phyloP scores from a whole-genome alignment of 257 asterid species.

The Fraxinus cuspidata region DNA sequence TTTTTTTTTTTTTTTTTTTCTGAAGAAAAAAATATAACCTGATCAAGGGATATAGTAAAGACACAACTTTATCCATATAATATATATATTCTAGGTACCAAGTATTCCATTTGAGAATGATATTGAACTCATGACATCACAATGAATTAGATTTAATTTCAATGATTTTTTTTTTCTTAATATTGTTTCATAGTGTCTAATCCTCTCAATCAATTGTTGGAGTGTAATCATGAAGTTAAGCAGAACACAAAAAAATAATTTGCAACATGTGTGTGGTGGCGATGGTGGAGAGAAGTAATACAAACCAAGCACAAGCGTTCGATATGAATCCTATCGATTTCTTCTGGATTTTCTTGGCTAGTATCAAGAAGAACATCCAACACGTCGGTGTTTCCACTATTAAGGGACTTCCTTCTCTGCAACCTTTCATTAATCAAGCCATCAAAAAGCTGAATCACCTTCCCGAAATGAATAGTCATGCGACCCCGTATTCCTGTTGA shows the following conservation, averaged over 20 bases:
- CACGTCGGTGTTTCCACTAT: conserved; percentile 33
- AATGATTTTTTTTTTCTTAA: too few species aligned
- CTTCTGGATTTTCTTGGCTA: conserved; percentile 51
- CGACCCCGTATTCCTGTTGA: conserved; percentile 44
- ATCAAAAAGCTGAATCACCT: conserved; percentile 31
- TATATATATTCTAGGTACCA: too few species aligned
- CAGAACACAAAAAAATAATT: too few species aligned
- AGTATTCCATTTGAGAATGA: too few species aligned
- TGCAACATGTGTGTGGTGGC: not conserved
- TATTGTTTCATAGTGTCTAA: too few species aligned
- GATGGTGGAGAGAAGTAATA: not conserved
- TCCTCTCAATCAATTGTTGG: too few species aligned
- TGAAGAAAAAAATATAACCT: not conserved
- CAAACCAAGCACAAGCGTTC: conserved; percentile 69
- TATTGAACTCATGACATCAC: too few species aligned
- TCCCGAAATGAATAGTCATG: conserved; percentile 36
- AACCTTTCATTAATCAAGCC: conserved; percentile 49
- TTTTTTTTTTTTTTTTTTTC: not conserved
- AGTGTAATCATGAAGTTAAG: too few species aligned
- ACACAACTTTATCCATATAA: too few species aligned
- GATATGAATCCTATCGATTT: conserved; percentile 60
- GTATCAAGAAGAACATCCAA: conserved; percentile 47
- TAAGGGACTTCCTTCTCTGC: conserved; percentile 28
- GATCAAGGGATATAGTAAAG: too few species aligned
- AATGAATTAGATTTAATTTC: too few species aligned